These are phyloP conservation scores for Rhizopus delemar DNA, from an alignment of 371 early-diverging fungal genomes.

Conservation along the genomic window DNA sequence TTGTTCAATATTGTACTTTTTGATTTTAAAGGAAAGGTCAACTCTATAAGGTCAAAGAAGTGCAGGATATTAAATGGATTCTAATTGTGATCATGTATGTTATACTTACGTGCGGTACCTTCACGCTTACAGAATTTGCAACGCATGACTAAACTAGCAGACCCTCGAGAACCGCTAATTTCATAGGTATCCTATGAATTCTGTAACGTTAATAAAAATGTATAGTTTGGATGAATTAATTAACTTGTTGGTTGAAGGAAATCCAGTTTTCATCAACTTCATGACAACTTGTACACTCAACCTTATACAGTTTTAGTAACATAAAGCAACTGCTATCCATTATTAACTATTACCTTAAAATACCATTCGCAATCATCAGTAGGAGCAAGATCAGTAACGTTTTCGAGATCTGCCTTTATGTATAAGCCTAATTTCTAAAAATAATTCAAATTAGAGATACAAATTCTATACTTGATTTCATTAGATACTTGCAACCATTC, in stretches of 20 bases:
- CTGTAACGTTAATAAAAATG: not conserved
- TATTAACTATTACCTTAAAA: constrained; percentile 60
- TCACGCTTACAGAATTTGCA: constrained; percentile 94
- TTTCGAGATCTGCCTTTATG: constrained; percentile 79
- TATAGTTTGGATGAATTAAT: not conserved
- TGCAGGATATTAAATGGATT: too few relatives aligned
- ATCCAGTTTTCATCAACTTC: constrained; percentile 77
- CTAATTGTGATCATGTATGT: not conserved
- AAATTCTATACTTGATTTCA: too few relatives aligned
- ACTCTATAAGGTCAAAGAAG: constrained; percentile 39
- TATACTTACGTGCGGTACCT: constrained; percentile 63
- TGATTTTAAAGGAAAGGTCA: constrained; percentile 52
- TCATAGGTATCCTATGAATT: constrained; percentile 33
- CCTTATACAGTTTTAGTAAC: constrained; percentile 30
- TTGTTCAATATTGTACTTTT: constrained; percentile 63
- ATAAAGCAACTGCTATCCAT: not conserved
- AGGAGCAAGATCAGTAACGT: constrained; percentile 75
- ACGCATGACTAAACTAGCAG: constrained; percentile 86
- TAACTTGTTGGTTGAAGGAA: constrained; percentile 69
- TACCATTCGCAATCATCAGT: constrained; percentile 69
- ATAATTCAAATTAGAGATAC: not conserved
- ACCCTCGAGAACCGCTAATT: constrained; percentile 67
- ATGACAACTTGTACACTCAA: constrained; percentile 82
- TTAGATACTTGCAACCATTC: too few relatives aligned
- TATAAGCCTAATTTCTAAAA: constrained; percentile 58